phyloP scores from a whole-genome alignment of 176 grass and related monocot genomes.

The Hsuehochloa calcarea region DNA sequence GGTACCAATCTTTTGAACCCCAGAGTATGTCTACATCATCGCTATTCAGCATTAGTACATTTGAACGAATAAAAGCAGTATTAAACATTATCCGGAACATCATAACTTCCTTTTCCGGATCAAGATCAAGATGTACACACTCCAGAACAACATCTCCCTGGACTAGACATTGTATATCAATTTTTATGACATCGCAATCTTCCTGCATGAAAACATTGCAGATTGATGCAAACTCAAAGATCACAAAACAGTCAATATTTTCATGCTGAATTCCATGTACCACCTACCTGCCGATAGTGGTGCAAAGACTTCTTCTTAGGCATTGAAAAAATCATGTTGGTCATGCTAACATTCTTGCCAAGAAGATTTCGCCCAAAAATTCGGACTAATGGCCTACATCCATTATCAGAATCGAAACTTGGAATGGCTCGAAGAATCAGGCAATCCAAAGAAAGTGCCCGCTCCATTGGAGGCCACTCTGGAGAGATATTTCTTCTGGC shows the following conservation, averaged over 20 bases:
- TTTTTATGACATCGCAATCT: constrained; percentile 96
- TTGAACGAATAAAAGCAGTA: constrained; percentile 94
- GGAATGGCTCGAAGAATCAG: constrained; percentile 94
- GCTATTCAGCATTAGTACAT: constrained; percentile 87
- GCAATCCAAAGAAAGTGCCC: constrained; percentile 90
- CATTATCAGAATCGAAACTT: constrained; percentile 84
- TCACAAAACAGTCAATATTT: constrained; percentile 36
- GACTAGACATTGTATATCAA: constrained; percentile 95
- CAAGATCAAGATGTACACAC: constrained; percentile 95
- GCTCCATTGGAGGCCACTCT: constrained; percentile 88
- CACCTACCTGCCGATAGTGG: constrained; percentile 77
- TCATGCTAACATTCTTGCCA: constrained; percentile 51
- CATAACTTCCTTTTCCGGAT: constrained; percentile 95
- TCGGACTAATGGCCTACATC: constrained; percentile 82
- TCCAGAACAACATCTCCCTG: constrained; percentile 98
- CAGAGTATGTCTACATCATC: constrained; percentile 94
- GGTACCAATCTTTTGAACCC: constrained; percentile 85
- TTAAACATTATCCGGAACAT: constrained; percentile 99
- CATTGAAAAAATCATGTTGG: constrained; percentile 80
- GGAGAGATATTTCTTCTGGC: constrained; percentile 89
- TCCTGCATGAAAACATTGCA: constrained; percentile 54
- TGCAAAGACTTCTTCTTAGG: constrained; percentile 86
- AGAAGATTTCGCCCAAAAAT: constrained; percentile 86
- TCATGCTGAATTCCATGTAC: constrained; percentile 14
- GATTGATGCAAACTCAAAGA: constrained; percentile 2